Conservation (phyloP, 169 alveolate genomes). For the Cryptosporidium andersoni region DNA sequence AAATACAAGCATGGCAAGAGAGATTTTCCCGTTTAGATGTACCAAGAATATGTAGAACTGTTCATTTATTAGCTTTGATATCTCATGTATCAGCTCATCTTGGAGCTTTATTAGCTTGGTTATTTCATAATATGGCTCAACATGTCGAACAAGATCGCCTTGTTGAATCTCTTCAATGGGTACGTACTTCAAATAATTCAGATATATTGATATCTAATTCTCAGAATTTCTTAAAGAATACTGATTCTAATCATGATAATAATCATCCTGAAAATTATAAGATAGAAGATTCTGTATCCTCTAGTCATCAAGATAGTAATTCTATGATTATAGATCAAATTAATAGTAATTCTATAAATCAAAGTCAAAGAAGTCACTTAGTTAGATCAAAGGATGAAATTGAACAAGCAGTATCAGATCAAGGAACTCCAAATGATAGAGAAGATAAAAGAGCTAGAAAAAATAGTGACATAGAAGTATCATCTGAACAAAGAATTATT, state of each 20-base stretch:
- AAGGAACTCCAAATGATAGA: background rate
- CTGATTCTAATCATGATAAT: background rate
- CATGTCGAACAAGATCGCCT: slow-evolving; percentile 53
- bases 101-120: slow-evolving; percentile 63
- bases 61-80: slow-evolving; percentile 39
- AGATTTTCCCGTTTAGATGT: slow-evolving; percentile 63
- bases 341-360: too few species aligned
- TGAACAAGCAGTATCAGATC: background rate
- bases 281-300: background rate
- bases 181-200: background rate
- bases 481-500: background rate
- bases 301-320: background rate
- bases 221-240: background rate
- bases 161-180: slow-evolving; percentile 49
- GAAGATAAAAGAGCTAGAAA: background rate
- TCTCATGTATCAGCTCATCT: slow-evolving; percentile 68
- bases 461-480: background rate
- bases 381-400: background rate
- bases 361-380: background rate
- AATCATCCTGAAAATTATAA: background rate
- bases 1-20: slow-evolving; percentile 70
- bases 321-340: background rate
- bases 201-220: too few species aligned
- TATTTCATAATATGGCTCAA: slow-evolving; percentile 66
- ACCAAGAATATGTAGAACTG: slow-evolving; percentile 61